Evolutionary conservation across 306 rosid species (phyloP).

Genomic region (Mucuna pruriens): DNA sequence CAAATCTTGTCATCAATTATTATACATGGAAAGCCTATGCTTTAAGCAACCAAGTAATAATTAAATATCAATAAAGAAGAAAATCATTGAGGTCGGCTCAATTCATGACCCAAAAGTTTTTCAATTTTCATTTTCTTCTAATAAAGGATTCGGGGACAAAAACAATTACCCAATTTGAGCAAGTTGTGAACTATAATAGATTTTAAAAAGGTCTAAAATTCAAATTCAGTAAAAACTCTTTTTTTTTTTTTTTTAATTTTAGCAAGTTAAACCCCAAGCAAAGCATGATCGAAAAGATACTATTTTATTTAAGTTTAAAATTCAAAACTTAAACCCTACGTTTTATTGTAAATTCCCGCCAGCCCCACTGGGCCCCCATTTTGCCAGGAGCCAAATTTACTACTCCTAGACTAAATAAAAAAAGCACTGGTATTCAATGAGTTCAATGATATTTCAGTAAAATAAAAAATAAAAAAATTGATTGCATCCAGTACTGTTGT

Average conservation of each 20-base stretch:
- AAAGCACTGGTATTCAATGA: conserved; percentile 12
- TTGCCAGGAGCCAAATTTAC: background rate
- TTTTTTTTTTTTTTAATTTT: background rate
- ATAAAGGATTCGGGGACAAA: too few relatives aligned
- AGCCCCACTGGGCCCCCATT: too few relatives aligned
- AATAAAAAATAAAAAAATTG: background rate
- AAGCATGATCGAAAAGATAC: background rate
- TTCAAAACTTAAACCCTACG: background rate
- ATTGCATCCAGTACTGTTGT: conserved; percentile 28
- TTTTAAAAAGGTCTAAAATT: too few relatives aligned
- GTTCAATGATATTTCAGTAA: background rate
- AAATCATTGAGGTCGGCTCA: conserved; percentile 16
- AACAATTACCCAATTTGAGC: too few relatives aligned
- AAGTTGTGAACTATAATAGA: too few relatives aligned
- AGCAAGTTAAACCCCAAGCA: too few relatives aligned
- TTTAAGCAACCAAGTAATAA: conserved; percentile 13
- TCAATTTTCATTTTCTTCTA: background rate
- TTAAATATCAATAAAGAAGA: background rate
- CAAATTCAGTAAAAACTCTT: background rate
- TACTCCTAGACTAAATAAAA: conserved; percentile 13
- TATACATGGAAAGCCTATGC: conserved; percentile 21
- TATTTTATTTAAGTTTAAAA: background rate
- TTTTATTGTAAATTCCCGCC: too few relatives aligned
- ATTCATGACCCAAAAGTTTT: background rate
- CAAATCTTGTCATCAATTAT: conserved; percentile 30